Base-by-base conservation (phyloP, 2,329 filamentous ascomycete species). In the Colletotrichum orchidophilum region DNA sequence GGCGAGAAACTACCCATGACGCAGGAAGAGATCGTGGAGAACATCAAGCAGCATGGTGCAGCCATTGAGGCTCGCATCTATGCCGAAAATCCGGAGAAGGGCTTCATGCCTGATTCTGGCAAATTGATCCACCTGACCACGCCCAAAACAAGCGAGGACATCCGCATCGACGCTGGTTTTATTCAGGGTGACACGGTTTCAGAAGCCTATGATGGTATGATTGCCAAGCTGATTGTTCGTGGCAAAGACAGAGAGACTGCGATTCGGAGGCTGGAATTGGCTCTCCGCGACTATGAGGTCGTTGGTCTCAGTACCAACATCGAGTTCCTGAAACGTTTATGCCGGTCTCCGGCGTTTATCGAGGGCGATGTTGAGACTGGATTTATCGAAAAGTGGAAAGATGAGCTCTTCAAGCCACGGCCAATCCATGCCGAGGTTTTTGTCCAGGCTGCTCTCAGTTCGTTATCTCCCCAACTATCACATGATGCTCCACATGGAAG, bases 151-250 rank as follows among this genome's bases (percentile, higher is more conserved):
- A 88, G 90, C 46, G 87, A 92, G 1, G 93, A 95, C 73, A 89
- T 98, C 35, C 91, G 96, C 50, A 95, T 99, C 74, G 96, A 99
- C 78, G 95, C 95, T 55, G 96, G 96, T 1, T 98, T 98, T 80
- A 90, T 95, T 31, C 88, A 95, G 75, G 96, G 96, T 29, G 96
- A 97, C 79, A 94, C 94, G 73, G 94, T 99, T 3, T 97, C 95
- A 0, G 94, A 96, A 70, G 94, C 96, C 65, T 99, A 99, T 81
- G 96, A 99, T 76, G 96, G 96, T 31, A 99, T 99, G 96, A 97
- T 99, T 75, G 94, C 96, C 54, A 99, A 99, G 83, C 88, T 99
- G 63, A 99, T 99, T 76, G 94, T 98, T 6, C 90, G 94, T 69
- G 96, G 94, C 0, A 88, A 90, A 18, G 92, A 92, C 67, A 89